These are phyloP conservation scores for Globisporangium paddicum DNA, from an alignment of 352 stramenopile species.

Conservation along the genomic window DNA sequence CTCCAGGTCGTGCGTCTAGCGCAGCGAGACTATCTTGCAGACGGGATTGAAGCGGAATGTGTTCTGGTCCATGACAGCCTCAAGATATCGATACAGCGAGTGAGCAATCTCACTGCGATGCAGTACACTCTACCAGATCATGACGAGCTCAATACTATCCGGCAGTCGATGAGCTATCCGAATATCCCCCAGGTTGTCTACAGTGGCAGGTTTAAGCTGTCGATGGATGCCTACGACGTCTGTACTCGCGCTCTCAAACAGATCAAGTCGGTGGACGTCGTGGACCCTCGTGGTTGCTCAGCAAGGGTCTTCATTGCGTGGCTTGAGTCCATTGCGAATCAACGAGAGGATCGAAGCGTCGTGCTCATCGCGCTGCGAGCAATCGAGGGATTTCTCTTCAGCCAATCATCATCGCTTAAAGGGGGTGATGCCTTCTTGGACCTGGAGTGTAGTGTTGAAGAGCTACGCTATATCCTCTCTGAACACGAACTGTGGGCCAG, in stretches of 20 bases:
- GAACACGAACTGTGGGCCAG: conserved; percentile 3
- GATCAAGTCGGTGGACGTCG: background rate
- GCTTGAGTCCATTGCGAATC: background rate
- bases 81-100: background rate
- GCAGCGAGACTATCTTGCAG: conserved; percentile 8
- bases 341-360: background rate
- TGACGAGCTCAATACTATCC: background rate
- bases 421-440: background rate
- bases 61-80: background rate
- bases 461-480: conserved; percentile 5
- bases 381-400: conserved; percentile 30
- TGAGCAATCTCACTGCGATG: background rate
- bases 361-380: conserved; percentile 18
- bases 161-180: background rate
- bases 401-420: background rate
- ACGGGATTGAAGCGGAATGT: background rate
- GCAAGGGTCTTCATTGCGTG: conserved; percentile 6
- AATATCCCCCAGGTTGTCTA: background rate
- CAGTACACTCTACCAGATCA: background rate
- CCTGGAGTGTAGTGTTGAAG: background rate
- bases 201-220: background rate
- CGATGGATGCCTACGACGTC: background rate
- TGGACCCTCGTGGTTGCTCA: background rate
- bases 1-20: background rate
- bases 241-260: background rate